These are phyloP conservation scores for Solanum gandarillasii DNA, from an alignment of 257 asterid species.

Conservation along the genomic window DNA sequence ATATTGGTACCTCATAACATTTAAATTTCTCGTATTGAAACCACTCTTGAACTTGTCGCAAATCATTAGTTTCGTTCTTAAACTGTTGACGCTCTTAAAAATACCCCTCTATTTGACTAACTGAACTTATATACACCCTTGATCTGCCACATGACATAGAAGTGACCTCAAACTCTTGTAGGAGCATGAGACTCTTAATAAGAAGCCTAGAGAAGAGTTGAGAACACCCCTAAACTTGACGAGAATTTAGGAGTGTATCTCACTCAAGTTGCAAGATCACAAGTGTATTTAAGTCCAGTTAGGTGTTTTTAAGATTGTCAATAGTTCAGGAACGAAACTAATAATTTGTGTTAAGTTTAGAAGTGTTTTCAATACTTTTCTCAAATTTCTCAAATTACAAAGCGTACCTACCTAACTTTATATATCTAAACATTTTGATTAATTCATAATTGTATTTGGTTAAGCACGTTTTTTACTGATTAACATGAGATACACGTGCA, in stretches of 20 bases:
- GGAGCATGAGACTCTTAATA: not conserved
- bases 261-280: too few species aligned
- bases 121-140: not conserved
- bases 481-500: not conserved
- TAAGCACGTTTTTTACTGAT: not conserved
- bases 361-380: too few species aligned
- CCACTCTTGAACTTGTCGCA: too few species aligned
- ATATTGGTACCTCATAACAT: not conserved
- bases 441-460: not conserved
- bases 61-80: not conserved
- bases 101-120: not conserved
- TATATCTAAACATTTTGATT: not conserved
- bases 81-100: too few species aligned
- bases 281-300: too few species aligned
- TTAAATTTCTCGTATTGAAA: not conserved
- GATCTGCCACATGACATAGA: not conserved
- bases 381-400: not conserved
- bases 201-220: too few species aligned
- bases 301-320: too few species aligned
- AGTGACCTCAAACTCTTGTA: not conserved
- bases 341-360: too few species aligned
- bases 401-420: not conserved
- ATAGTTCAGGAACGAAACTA: too few species aligned
- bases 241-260: too few species aligned
- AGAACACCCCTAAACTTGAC: too few species aligned